phyloP scores from a whole-genome alignment of 495 filamentous ascomycete species.

The Penicillium malachiteum region DNA sequence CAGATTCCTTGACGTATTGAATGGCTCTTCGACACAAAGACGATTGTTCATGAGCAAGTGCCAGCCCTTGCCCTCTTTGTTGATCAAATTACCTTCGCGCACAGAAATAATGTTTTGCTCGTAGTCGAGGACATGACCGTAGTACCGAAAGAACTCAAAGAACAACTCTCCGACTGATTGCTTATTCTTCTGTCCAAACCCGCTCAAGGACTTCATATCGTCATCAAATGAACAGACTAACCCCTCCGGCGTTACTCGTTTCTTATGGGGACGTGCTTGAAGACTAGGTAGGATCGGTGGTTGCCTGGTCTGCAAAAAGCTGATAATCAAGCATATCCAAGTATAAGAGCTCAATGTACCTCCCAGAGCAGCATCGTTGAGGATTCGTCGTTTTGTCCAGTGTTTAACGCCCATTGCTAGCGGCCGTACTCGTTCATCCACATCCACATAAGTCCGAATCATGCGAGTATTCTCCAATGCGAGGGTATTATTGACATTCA shows the following conservation, averaged over 20 bases:
- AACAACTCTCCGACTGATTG: slow-evolving; percentile 79
- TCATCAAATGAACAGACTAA: slow-evolving; percentile 77
- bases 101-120: slow-evolving; percentile 82
- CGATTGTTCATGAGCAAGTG: slow-evolving; percentile 71
- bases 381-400: slow-evolving; percentile 88
- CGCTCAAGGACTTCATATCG: slow-evolving; percentile 67
- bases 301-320: slow-evolving; percentile 86
- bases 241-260: slow-evolving; percentile 57
- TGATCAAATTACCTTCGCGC: slow-evolving; percentile 76
- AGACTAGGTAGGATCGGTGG: slow-evolving; percentile 86
- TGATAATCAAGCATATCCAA: slow-evolving; percentile 99
- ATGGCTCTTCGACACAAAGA: slow-evolving; percentile 94
- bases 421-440: slow-evolving; percentile 85
- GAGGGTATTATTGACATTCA: slow-evolving; percentile 97
- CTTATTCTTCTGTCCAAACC: slow-evolving; percentile 76
- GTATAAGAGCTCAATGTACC: slow-evolving; percentile 97
- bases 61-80: slow-evolving; percentile 86
- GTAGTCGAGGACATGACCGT: slow-evolving; percentile 91
- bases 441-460: slow-evolving; percentile 95
- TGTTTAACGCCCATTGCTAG: slow-evolving; percentile 95
- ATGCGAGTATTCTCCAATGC: slow-evolving; percentile 96
- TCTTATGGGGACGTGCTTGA: slow-evolving; percentile 71
- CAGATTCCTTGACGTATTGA: slow-evolving; percentile 89
- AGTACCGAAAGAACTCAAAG: slow-evolving; percentile 92
- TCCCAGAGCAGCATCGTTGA: slow-evolving; percentile 93